These are phyloP conservation scores for Alternaria angustiovoidea DNA, from an alignment of 2,329 filamentous ascomycete genomes.

Conservation along the genomic window DNA sequence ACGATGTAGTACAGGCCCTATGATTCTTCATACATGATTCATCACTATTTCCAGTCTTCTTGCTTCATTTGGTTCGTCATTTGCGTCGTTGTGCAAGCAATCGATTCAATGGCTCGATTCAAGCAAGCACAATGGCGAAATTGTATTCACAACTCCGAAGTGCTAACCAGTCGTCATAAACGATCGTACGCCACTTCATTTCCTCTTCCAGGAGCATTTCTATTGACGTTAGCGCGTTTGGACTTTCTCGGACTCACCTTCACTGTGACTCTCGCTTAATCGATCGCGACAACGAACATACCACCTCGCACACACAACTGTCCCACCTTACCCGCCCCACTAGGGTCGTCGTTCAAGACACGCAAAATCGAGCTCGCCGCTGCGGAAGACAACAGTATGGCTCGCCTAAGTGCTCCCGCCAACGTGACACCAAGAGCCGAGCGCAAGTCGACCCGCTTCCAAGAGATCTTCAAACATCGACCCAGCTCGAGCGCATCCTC, in stretches of 20 bases:
- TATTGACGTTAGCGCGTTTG: neutral
- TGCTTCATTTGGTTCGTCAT: neutral
- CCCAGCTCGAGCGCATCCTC: neutral
- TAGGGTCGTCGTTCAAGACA: neutral
- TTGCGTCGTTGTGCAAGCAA: neutral
- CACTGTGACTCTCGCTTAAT: neutral
- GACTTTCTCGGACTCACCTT: neutral
- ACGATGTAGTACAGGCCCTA: fast-evolving
- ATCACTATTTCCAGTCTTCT: fast-evolving
- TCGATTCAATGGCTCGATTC: neutral
- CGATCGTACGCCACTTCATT: neutral
- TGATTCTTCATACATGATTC: neutral
- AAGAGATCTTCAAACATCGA: conserved; percentile 16
- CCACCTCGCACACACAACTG: neutral
- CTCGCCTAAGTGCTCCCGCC: conserved; percentile 18
- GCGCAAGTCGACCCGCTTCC: conserved; percentile 18
- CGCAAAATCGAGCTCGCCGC: neutral
- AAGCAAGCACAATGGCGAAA: neutral
- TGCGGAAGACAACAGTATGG: conserved; percentile 7
- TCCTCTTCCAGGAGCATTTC: fast-evolving
- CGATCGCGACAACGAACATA: conserved; percentile 2
- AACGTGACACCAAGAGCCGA: conserved; percentile 9
- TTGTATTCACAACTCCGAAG: neutral
- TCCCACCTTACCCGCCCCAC: neutral
- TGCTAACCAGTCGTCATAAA: neutral